phyloP scores from a whole-genome alignment of 306 rosid genomes.

The Cucurbita pepo region DNA sequence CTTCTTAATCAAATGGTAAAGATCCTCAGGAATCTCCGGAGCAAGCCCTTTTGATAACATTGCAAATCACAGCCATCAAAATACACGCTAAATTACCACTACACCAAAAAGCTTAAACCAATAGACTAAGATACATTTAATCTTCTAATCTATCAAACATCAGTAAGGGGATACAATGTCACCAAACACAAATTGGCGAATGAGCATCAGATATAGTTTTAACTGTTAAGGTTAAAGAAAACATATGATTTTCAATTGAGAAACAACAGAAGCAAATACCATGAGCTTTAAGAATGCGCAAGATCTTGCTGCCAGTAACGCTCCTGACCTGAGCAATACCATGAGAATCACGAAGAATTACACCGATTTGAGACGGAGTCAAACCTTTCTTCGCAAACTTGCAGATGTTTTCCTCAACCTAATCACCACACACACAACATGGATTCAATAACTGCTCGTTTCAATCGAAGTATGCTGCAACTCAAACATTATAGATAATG shows the following conservation, averaged over 20 bases:
- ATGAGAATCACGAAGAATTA: constrained; percentile 53
- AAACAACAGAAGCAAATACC: constrained; percentile 5
- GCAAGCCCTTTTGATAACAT: constrained; percentile 28
- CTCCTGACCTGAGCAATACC: constrained; percentile 53
- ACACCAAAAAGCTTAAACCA: not conserved
- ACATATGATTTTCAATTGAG: not conserved
- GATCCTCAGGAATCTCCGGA: constrained; percentile 69
- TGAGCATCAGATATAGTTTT: not conserved
- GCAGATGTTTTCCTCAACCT: constrained; percentile 57
- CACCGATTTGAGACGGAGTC: constrained; percentile 24
- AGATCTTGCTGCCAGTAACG: constrained; percentile 44
- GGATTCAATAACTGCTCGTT: not conserved
- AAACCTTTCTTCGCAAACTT: constrained; percentile 62
- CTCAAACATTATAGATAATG: not conserved
- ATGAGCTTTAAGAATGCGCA: constrained; percentile 55
- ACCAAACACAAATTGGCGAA: not conserved
- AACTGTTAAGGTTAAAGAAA: not conserved
- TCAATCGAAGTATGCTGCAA: not conserved
- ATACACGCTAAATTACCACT: not conserved
- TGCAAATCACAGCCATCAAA: not conserved
- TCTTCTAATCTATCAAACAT: not conserved
- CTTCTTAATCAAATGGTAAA: constrained; percentile 20
- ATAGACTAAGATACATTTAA: not conserved
- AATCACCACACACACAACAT: not conserved
- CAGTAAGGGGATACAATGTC: not conserved